Evolutionary conservation across 2,329 filamentous ascomycete genomes (phyloP).

Genomic region (Bipolaris gigantea): DNA sequence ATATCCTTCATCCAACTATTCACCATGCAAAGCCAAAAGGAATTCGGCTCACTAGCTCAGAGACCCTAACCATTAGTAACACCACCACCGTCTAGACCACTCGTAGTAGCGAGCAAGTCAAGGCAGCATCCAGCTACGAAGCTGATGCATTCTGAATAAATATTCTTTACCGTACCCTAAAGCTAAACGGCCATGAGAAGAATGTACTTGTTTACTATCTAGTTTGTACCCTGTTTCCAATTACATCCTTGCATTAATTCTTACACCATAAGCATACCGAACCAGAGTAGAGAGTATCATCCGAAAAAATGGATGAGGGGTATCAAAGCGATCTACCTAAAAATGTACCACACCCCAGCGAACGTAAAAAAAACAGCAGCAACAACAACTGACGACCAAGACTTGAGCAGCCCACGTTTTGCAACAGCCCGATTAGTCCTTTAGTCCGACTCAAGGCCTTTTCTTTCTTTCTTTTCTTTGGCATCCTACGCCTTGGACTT

Average conservation of each 20-base stretch:
- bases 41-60: background rate
- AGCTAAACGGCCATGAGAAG: too few relatives aligned
- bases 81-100: slow-evolving; percentile 10
- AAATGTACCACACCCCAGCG: background rate
- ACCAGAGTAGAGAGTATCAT: background rate
- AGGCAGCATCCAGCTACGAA: too few relatives aligned
- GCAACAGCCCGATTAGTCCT: too few relatives aligned
- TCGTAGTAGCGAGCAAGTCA: background rate
- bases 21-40: too few relatives aligned
- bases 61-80: slow-evolving; percentile 17
- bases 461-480: background rate
- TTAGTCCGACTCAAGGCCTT: background rate
- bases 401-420: background rate
- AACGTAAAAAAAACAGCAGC: background rate
- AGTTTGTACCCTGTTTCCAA: too few relatives aligned
- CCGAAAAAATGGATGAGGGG: slow-evolving; percentile 11
- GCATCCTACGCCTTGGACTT: background rate
- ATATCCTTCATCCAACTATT: too few relatives aligned
- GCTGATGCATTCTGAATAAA: too few relatives aligned
- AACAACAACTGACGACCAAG: background rate
- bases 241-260: background rate
- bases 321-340: slow-evolving; percentile 18
- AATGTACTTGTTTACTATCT: too few relatives aligned
- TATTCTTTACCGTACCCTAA: too few relatives aligned
- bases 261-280: background rate